These are phyloP conservation scores for Boletus rex-veris DNA, from an alignment of 768 basidiomycete species.

Conservation along the genomic window DNA sequence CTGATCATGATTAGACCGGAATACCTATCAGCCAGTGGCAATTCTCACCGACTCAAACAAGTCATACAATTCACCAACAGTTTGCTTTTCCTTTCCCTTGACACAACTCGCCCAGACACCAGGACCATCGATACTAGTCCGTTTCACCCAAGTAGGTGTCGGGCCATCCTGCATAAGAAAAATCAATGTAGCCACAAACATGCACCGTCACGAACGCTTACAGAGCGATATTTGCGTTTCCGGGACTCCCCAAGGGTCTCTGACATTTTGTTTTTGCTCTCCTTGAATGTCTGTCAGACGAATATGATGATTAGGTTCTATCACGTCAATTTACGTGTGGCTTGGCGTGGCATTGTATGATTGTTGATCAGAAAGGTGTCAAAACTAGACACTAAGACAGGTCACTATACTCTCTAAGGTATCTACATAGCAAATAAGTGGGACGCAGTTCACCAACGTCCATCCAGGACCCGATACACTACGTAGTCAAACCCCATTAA, in stretches of 20 bases:
- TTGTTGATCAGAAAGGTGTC: too few relatives aligned
- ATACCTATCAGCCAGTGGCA: background rate
- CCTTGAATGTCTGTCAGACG: background rate
- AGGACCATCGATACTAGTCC: conserved; percentile 64
- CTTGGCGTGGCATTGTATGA: background rate
- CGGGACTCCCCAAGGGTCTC: conserved; percentile 19
- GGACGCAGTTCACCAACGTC: conserved; percentile 1
- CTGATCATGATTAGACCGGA: conserved; percentile 37
- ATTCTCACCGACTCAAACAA: conserved; percentile 68
- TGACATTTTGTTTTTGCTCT: conserved; percentile 15
- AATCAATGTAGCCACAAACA: conserved; percentile 1
- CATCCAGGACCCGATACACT: conserved; percentile 5
- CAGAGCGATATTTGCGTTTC: conserved; percentile 53
- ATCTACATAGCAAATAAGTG: conserved; percentile 16
- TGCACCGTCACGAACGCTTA: conserved; percentile 25
- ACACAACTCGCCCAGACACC: conserved; percentile 86
- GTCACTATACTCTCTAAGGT: conserved; percentile 8
- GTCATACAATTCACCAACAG: conserved; percentile 73
- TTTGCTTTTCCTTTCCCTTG: conserved; percentile 78
- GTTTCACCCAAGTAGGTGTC: conserved; percentile 61
- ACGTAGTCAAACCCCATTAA: conserved; percentile 18
- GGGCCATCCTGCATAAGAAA: conserved; percentile 48
- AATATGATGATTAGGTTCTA: background rate
- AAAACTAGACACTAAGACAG: too few relatives aligned
- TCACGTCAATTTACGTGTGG: background rate